Evolutionary conservation across 495 filamentous ascomycete species (phyloP).

Genomic region (Amniculicola lignicola): DNA sequence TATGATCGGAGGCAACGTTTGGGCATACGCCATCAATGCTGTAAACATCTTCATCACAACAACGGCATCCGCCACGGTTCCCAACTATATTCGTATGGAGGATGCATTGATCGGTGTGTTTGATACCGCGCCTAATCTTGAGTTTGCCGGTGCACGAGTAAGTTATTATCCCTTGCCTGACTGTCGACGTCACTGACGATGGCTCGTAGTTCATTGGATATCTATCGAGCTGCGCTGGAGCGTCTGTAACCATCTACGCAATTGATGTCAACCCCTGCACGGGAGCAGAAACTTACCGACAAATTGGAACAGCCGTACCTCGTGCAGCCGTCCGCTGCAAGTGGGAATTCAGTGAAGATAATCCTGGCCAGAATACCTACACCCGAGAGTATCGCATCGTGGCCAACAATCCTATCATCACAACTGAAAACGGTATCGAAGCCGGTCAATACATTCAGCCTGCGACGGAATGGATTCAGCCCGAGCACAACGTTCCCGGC

Average conservation of each 20-base stretch:
- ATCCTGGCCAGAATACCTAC: conserved; percentile 28
- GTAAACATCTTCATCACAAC: conserved; percentile 43
- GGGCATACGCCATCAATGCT: conserved; percentile 39
- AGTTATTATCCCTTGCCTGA: conserved; percentile 2
- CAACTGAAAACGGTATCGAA: conserved; percentile 41
- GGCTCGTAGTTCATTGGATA: conserved; percentile 33
- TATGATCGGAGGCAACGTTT: conserved; percentile 30
- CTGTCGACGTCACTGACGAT: background rate
- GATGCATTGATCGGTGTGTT: conserved; percentile 40
- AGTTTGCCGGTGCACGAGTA: conserved; percentile 38
- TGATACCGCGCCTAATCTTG: conserved; percentile 34
- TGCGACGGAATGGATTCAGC: conserved; percentile 44
- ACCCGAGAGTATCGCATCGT: conserved; percentile 43
- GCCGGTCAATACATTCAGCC: conserved; percentile 45
- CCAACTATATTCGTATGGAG: conserved; percentile 42
- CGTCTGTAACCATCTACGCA: conserved; percentile 38
- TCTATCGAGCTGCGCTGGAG: conserved; percentile 21
- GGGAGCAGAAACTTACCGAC: conserved; percentile 38
- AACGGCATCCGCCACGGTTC: conserved; percentile 16
- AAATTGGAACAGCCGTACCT: conserved; percentile 35
- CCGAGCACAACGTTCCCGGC: conserved; percentile 37
- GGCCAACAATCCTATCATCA: conserved; percentile 30
- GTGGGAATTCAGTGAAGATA: conserved; percentile 36
- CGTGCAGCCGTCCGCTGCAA: conserved; percentile 40
- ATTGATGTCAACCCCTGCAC: conserved; percentile 47